Conservation (phyloP, 257 asterid species). For the Ocimum tenuiflorum region DNA sequence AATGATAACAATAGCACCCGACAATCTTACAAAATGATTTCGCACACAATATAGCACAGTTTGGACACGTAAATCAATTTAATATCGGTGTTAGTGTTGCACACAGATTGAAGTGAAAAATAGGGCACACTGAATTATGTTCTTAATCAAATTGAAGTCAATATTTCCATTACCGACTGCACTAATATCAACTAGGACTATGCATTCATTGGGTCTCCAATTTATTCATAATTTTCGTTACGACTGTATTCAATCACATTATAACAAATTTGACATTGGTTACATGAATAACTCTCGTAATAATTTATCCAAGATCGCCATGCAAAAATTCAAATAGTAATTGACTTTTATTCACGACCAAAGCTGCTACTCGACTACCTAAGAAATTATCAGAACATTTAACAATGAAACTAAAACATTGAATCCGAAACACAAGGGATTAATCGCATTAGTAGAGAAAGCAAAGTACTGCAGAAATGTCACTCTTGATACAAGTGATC, state of each 20-base stretch:
- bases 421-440: not conserved
- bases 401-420: not conserved
- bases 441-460: not conserved
- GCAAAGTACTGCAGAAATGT: not conserved
- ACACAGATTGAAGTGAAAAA: not conserved
- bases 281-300: not conserved
- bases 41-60: too few relatives aligned
- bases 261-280: not conserved
- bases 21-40: not conserved
- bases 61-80: not conserved
- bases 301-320: not conserved
- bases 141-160: not conserved
- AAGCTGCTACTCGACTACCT: not conserved
- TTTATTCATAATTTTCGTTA: too few relatives aligned
- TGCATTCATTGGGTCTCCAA: too few relatives aligned
- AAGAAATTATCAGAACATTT: too few relatives aligned
- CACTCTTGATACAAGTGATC: constrained; percentile 10
- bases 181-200: not conserved
- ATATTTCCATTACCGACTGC: not conserved
- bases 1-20: too few relatives aligned
- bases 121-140: not conserved
- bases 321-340: not conserved
- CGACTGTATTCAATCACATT: too few relatives aligned
- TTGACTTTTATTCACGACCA: not conserved
- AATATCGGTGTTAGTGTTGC: not conserved